Base-by-base conservation (phyloP, 2,329 filamentous ascomycete species). In the Arthroderma sp. region DNA sequence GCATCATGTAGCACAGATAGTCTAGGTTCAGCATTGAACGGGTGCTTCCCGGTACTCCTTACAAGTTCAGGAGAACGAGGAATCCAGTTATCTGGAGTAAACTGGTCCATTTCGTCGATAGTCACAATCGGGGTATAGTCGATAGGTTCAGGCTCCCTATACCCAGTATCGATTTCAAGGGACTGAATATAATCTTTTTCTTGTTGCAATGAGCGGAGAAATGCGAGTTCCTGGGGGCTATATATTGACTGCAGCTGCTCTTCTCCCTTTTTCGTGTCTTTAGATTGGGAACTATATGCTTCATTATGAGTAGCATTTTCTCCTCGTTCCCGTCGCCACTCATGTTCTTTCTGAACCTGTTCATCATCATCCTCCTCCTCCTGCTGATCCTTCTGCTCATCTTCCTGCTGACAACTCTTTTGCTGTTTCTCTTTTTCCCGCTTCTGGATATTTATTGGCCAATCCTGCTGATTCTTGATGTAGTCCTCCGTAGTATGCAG, bases 21-120 rank as follows among this genome's bases (percentile, higher is more conserved):
- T 0, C 63, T 48, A 0, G 69, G 55, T 52, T 75, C 72, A 2
- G 63, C 68, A 45, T 76, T 75, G 45, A 76, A 49, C 0, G 72
- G 71, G 52, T 75, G 71, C 38, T 72, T 72, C 3, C 72, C 71
- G 0, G 71, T 75, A 11, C 72, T 50, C 0, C 73, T 66, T 32
- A 74, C 68, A 4, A 75, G 60, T 28, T 69, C 53, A 0, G 59
- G 56, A 1, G 62, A 65, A 6, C 71, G 64, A 3, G 71, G 71
- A 1, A 75, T 59, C 72, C 71, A 75, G 47, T 73, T 74, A 53
- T 75, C 71, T 0, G 71, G 71, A 1, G 65, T 67, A 49, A 70
- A 70, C 36, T 73, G 69, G 48, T 75, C 72, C 2, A 61, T 58
- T 50, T 72, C 70, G 40, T 73, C 67, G 44, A 74, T 66, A 5